Evolutionary conservation across 441 rosid genomes (phyloP).

Genomic region (Viola pubescens): DNA sequence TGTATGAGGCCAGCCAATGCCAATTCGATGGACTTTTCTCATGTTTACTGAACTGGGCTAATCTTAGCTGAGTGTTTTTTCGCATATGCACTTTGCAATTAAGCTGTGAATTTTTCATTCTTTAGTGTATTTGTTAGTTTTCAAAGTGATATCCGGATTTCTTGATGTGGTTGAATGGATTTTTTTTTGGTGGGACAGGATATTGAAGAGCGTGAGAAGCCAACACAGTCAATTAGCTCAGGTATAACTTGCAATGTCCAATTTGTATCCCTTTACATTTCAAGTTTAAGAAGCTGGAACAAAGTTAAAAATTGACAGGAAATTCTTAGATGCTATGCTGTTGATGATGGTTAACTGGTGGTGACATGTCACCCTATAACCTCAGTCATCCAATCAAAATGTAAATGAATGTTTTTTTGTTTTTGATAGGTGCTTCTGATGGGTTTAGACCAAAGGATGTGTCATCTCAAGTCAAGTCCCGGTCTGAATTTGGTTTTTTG

Average conservation of each 20-base stretch:
- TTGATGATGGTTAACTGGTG: neutral
- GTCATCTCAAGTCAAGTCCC: slow-evolving; percentile 29
- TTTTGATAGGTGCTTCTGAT: slow-evolving; percentile 45
- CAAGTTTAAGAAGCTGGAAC: slow-evolving; percentile 1
- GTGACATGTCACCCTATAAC: neutral
- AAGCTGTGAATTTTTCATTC: neutral
- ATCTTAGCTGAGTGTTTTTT: too few species aligned
- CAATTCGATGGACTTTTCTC: too few species aligned
- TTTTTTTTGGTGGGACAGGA: slow-evolving; percentile 36
- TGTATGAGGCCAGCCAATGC: too few species aligned
- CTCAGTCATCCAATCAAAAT: neutral
- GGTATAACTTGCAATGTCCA: slow-evolving; percentile 12
- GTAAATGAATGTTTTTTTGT: slow-evolving; percentile 16
- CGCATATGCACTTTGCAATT: too few species aligned
- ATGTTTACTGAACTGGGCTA: too few species aligned
- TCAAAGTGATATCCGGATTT: neutral
- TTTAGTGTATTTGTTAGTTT: neutral
- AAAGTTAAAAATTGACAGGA: neutral
- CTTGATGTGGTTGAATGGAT: slow-evolving; percentile 2
- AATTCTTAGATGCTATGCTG: neutral
- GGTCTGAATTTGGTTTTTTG: slow-evolving; percentile 36
- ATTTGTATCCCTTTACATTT: neutral
- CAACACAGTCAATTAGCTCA: slow-evolving; percentile 21
- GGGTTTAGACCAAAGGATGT: slow-evolving; percentile 28
- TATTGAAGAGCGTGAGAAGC: slow-evolving; percentile 26